A percentile compares a stretch with the other conserved stretches of the same genome.
Conservation (phyloP, 2,329 filamentous ascomycete genomes). For the Fusarium xyrophilum region DNA sequence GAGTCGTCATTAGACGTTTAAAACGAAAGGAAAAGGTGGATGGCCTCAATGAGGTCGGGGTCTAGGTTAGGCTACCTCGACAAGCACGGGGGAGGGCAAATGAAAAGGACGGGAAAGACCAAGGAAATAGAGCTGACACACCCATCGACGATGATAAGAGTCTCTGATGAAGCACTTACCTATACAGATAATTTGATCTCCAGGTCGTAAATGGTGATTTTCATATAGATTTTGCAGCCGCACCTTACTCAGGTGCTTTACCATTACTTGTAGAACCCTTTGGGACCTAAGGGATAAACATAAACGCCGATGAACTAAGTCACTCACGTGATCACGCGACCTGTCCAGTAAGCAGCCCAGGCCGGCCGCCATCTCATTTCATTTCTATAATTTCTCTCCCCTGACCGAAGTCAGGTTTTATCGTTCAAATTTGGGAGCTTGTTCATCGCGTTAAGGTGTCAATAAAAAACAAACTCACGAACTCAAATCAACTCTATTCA, state of each 20-base stretch:
- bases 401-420: background rate
- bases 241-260: background rate
- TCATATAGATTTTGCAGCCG: background rate
- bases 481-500: background rate
- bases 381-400: background rate
- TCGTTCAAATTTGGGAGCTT: background rate
- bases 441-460: background rate
- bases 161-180: background rate
- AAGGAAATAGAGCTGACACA: background rate
- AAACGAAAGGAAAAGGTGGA: background rate
- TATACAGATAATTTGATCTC: background rate
- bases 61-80: background rate
- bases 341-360: background rate
- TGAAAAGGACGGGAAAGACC: background rate
- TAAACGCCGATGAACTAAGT: background rate
- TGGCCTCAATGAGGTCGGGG: background rate
- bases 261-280: too few species aligned
- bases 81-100: background rate
- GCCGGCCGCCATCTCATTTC: background rate
- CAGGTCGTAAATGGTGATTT: background rate
- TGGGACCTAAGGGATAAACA: background rate
- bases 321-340: slow-evolving; percentile 11
- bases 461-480: background rate
- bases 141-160: background rate
- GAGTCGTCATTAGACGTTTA: background rate